These are phyloP conservation scores for Neocucurbitaria cava DNA, from an alignment of 2,329 filamentous ascomycete species.

Conservation along the genomic window DNA sequence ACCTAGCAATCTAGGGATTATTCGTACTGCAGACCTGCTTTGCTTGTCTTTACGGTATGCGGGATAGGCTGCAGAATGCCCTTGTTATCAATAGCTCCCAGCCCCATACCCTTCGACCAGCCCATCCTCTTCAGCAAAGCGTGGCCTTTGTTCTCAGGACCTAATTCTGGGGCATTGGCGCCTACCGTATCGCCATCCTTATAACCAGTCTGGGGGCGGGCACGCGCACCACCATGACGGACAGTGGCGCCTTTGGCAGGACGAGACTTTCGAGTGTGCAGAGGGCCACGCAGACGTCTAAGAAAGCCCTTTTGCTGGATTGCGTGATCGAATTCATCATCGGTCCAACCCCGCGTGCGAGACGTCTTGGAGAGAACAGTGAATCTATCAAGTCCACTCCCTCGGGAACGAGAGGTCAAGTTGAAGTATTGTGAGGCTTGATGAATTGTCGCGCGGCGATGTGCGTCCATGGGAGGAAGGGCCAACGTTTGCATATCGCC, in stretches of 20 bases:
- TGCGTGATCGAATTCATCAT: slow-evolving; percentile 59
- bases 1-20: too few relatives aligned
- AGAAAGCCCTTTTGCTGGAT: slow-evolving; percentile 56
- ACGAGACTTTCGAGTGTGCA: slow-evolving; percentile 11
- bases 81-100: slow-evolving; percentile 83
- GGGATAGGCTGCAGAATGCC: slow-evolving; percentile 86
- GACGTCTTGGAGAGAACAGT: slow-evolving; percentile 78
- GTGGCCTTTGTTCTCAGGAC: slow-evolving; percentile 80
- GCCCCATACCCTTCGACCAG: slow-evolving; percentile 84
- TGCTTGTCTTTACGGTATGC: slow-evolving; percentile 85
- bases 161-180: slow-evolving; percentile 82
- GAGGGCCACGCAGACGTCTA: slow-evolving; percentile 46
- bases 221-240: slow-evolving; percentile 15
- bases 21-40: slow-evolving; percentile 75
- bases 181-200: slow-evolving; percentile 89
- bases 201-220: slow-evolving; percentile 56
- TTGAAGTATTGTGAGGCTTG: slow-evolving; percentile 76
- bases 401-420: slow-evolving; percentile 84
- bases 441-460: slow-evolving; percentile 79
- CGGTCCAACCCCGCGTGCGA: slow-evolving; percentile 67
- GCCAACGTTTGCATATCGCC: slow-evolving; percentile 69
- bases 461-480: slow-evolving; percentile 84
- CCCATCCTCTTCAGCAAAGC: slow-evolving; percentile 97
- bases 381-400: slow-evolving; percentile 74
- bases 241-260: slow-evolving; percentile 15